phyloP scores from a whole-genome alignment of 306 rosid genomes.

The Cucumis sativus region DNA sequence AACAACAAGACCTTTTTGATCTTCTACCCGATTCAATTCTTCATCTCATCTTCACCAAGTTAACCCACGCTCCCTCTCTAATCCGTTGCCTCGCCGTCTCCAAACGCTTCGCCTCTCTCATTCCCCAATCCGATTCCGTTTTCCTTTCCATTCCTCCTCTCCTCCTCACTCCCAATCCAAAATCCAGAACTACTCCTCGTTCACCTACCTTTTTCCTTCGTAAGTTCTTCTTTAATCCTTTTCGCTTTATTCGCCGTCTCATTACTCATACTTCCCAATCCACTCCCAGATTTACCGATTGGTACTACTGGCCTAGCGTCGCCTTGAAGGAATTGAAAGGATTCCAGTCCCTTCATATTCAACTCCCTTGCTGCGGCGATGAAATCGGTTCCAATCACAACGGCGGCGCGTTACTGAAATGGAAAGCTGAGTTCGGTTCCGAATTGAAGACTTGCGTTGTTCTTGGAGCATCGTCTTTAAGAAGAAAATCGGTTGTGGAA shows the following conservation, averaged over 20 bases:
- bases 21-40: conserved; percentile 21
- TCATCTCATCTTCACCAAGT: conserved; percentile 19
- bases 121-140: conserved; percentile 16
- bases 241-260: conserved; percentile 12
- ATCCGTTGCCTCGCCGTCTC: conserved; percentile 24
- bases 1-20: conserved; percentile 4
- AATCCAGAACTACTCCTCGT: not conserved
- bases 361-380: conserved; percentile 12
- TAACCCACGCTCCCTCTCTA: conserved; percentile 21
- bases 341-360: conserved; percentile 6
- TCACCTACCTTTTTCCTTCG: conserved; percentile 2
- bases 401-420: conserved; percentile 18
- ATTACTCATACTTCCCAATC: not conserved
- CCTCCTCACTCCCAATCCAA: not conserved
- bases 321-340: conserved; percentile 15
- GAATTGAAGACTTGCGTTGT: conserved; percentile 21
- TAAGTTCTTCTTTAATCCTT: conserved; percentile 3
- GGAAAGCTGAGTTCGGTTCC: conserved; percentile 28
- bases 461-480: conserved; percentile 20
- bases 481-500: conserved; percentile 1
- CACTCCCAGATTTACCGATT: not conserved
- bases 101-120: conserved; percentile 22
- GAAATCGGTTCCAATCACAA: conserved; percentile 2
- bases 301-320: conserved; percentile 13
- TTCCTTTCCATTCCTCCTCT: conserved; percentile 17